Conservation (phyloP, 257 asterid species). For the Jaltomata sinuosa region DNA sequence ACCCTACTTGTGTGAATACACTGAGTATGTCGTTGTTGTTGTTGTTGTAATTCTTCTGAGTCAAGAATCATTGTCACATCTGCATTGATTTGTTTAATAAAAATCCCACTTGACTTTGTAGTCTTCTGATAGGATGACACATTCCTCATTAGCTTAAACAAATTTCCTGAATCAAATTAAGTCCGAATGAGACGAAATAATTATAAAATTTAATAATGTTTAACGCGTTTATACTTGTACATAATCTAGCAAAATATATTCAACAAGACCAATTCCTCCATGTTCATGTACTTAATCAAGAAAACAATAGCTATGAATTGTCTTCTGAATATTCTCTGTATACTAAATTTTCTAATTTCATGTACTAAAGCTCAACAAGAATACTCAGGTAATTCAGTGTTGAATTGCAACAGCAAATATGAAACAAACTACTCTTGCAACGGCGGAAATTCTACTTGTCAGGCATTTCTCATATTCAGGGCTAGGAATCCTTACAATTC, state of each 20-base stretch:
- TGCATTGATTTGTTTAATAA: background rate
- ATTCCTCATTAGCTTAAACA: background rate
- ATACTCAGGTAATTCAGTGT: constrained; percentile 27
- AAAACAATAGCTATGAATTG: constrained; percentile 18
- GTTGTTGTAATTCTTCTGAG: no score
- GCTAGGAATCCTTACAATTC: constrained; percentile 34
- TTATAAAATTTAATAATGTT: constrained; percentile 2
- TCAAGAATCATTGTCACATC: background rate
- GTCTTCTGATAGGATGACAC: background rate
- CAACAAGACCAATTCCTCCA: background rate
- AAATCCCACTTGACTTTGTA: background rate
- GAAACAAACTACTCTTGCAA: constrained; percentile 25
- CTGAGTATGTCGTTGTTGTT: no score
- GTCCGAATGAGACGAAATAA: background rate
- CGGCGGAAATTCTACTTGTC: constrained; percentile 27
- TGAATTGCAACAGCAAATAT: constrained; percentile 11
- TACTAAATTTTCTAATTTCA: constrained; percentile 12
- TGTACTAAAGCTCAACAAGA: constrained; percentile 30
- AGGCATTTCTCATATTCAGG: constrained; percentile 43
- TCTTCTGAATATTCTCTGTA: background rate
- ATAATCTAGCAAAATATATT: constrained; percentile 1
- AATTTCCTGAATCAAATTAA: background rate
- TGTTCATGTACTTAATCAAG: background rate
- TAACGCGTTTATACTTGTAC: constrained; percentile 22
- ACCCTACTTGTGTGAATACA: no score